Percentiles rank a stretch among this genome's conserved stretches.
Evolutionary conservation across 345 rosid species (phyloP).

Genomic region (Boechera divaricarpa): DNA sequence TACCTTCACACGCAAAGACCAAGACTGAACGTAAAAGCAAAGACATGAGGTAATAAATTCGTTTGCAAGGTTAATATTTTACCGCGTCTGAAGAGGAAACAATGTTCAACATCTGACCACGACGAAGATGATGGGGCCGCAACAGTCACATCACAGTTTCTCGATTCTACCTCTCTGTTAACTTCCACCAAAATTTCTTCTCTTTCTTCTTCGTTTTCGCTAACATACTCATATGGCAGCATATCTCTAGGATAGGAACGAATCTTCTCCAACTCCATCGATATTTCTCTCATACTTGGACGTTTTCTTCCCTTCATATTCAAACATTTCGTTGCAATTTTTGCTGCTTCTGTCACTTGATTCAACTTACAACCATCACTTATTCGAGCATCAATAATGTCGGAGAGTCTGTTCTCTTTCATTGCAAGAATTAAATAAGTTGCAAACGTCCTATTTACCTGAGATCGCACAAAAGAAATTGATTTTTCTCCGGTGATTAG

Average conservation of each 20-base stretch:
- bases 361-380: slow-evolving; percentile 2
- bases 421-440: slow-evolving; percentile 30
- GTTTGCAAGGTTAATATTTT: not conserved
- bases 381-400: slow-evolving; percentile 31
- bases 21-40: slow-evolving; percentile 5
- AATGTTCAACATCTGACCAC: slow-evolving; percentile 27
- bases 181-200: not conserved
- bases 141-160: not conserved
- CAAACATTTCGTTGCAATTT: slow-evolving; percentile 48
- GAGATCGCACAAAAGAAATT: slow-evolving; percentile 34
- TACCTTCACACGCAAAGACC: not conserved
- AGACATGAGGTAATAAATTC: not conserved
- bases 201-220: slow-evolving; percentile 21
- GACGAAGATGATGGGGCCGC: slow-evolving; percentile 1
- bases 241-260: not conserved
- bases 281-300: slow-evolving; percentile 54
- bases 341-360: slow-evolving; percentile 39
- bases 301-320: slow-evolving; percentile 43
- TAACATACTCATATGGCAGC: not conserved
- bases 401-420: slow-evolving; percentile 27
- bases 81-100: slow-evolving; percentile 27
- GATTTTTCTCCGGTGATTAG: slow-evolving; percentile 46
- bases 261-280: slow-evolving; percentile 41
- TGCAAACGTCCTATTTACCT: slow-evolving; percentile 38
- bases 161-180: not conserved